These are phyloP conservation scores for Penicillium hesseltinei DNA, from an alignment of 2,329 filamentous ascomycete genomes.

Conservation along the genomic window DNA sequence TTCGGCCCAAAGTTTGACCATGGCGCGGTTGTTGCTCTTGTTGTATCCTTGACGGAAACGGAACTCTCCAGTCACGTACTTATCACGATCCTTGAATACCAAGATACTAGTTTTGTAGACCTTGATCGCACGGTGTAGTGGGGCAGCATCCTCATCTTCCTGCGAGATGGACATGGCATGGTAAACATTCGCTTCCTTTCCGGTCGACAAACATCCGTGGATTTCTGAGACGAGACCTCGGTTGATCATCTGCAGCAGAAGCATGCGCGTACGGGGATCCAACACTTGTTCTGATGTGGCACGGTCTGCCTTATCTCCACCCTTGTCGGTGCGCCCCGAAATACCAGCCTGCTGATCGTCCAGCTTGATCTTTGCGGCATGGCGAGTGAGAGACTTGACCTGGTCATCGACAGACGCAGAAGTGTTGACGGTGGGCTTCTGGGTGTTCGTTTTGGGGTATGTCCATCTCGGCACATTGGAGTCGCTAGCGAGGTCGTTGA, in stretches of 20 bases:
- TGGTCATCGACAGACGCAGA: constrained; percentile 81
- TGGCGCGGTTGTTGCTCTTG: constrained; percentile 90
- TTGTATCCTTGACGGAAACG: constrained; percentile 87
- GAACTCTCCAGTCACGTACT: constrained; percentile 93
- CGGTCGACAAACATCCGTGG: constrained; percentile 91
- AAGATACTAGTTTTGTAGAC: constrained; percentile 98
- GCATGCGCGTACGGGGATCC: constrained; percentile 91
- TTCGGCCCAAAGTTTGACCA: constrained; percentile 98
- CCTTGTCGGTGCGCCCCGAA: constrained; percentile 47
- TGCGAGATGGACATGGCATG: constrained; percentile 69
- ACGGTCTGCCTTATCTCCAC: constrained; percentile 77
- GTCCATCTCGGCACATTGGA: constrained; percentile 53
- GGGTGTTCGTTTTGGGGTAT: constrained; percentile 70
- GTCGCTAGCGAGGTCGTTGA: constrained; percentile 55
- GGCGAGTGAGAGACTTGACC: constrained; percentile 75
- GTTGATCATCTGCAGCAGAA: constrained; percentile 94
- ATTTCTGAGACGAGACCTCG: constrained; percentile 84
- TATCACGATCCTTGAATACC: constrained; percentile 95
- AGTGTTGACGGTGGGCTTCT: constrained; percentile 77
- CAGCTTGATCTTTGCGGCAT: constrained; percentile 81
- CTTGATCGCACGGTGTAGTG: constrained; percentile 83
- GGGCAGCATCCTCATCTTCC: constrained; percentile 51
- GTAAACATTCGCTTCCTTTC: constrained; percentile 98
- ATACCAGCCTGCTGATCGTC: constrained; percentile 60
- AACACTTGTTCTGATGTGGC: constrained; percentile 94